Evolutionary conservation across 169 alveolate genomes (phyloP).

Genomic region (Plasmodium relictum): DNA sequence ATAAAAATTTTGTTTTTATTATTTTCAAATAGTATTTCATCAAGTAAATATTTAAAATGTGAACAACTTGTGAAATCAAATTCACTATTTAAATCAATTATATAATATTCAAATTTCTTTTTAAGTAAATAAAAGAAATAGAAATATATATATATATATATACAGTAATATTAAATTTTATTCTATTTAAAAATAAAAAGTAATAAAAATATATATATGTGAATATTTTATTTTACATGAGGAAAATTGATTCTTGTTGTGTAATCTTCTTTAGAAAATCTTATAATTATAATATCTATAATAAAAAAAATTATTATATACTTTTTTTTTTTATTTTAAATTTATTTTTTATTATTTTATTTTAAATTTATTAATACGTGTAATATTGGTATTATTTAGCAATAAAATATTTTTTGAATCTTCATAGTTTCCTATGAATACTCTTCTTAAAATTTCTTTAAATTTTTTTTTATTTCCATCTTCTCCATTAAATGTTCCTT

Average conservation of each 20-base stretch:
- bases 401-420: slow-evolving; percentile 57
- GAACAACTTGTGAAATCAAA: slow-evolving; percentile 37
- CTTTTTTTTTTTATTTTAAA: background rate
- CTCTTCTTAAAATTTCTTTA: slow-evolving; percentile 59
- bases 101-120: slow-evolving; percentile 69
- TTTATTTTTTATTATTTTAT: background rate
- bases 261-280: slow-evolving; percentile 36
- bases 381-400: slow-evolving; percentile 33
- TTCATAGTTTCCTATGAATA: slow-evolving; percentile 52
- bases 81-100: slow-evolving; percentile 40
- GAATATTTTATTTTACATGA: slow-evolving; percentile 38
- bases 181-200: background rate
- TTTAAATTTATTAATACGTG: slow-evolving; percentile 27
- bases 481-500: background rate
- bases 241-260: slow-evolving; percentile 47
- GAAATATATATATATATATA: background rate
- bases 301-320: background rate
- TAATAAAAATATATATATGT: background rate
- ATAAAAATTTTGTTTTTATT: slow-evolving; percentile 36
- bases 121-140: background rate
- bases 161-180: background rate
- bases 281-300: slow-evolving; percentile 39
- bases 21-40: slow-evolving; percentile 61
- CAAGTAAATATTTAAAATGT: slow-evolving; percentile 58
- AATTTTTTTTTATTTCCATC: slow-evolving; percentile 22